Evolutionary conservation across 1,139 yeast genomes (phyloP), one percentile per base, ranked within the genome.

Genomic region (Geotrichum australiense): DNA sequence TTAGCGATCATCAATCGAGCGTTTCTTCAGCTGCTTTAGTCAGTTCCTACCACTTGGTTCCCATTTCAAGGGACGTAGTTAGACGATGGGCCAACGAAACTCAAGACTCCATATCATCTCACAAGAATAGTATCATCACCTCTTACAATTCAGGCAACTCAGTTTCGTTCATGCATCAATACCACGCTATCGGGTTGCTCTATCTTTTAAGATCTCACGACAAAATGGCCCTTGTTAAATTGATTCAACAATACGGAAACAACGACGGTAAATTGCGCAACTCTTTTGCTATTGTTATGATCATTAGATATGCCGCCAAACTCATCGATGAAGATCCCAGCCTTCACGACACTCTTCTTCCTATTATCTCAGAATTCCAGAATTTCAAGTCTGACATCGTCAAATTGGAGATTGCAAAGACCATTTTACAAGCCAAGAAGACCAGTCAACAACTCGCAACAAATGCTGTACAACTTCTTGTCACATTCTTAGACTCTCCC

Each of bases 71-170:
- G 59, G 96, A 86, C 50, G 87, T 91, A 34, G 94, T 93, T 25
- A 82, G 86, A 58, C 76, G 97, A 59, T 89, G 95, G 78, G 76
- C 91, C 32, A 87, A 87, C 59, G 98, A 93, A 67, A 79, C 93
- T 18, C 87, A 84, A 63, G 98, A 91, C 61, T 80, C 95, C 8
- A 77, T 87, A 41, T 70, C 80, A 76, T 61, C 89, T 89, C 16
- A 44, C 47, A 33, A 49, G 45, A 34, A 68, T 61, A 67, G 66
- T 61, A 55, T 82, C 86, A 39, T 67, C 75, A 12, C 77, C 86
- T n/a, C 47, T 44, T 19, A 32, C 47, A 16, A 78, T 18, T 33
- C 35, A 30, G 21, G 42, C 14, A 27, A 32, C 15, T 35, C 36
- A 11, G 39, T 44, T 12, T 53, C 94, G 12, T 79, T 75, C 63